phyloP scores from a whole-genome alignment of 2,329 filamentous ascomycete species.

The Laburnicola sp. region DNA sequence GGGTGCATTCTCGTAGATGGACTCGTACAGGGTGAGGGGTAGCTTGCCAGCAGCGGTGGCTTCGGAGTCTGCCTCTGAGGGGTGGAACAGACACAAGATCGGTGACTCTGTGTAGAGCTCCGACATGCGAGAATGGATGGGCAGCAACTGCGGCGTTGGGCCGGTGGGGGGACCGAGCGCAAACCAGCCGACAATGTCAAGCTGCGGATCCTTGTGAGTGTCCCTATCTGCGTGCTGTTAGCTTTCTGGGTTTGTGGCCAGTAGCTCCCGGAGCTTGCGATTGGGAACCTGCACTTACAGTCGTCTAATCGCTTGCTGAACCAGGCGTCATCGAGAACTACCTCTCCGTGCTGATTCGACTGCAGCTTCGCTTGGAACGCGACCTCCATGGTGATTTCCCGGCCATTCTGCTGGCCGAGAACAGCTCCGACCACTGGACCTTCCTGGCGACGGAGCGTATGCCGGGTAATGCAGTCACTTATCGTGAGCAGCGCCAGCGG shows the following conservation, averaged over 20 bases:
- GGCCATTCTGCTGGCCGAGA: constrained; percentile 88
- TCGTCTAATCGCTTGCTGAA: constrained; percentile 80
- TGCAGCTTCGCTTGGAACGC: constrained; percentile 76
- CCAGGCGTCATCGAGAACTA: constrained; percentile 68
- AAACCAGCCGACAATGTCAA: constrained; percentile 89
- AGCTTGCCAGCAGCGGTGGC: constrained; percentile 73
- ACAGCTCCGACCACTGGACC: constrained; percentile 84
- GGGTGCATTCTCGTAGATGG: constrained; percentile 49
- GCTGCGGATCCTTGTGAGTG: constrained; percentile 80
- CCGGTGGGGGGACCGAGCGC: constrained; percentile 74
- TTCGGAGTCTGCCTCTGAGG: constrained; percentile 57
- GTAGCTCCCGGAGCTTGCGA: neutral
- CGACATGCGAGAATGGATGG: constrained; percentile 78
- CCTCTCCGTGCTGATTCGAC: constrained; percentile 56
- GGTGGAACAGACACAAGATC: constrained; percentile 86
- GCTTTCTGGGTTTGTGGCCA: too few species aligned
- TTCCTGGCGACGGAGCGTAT: constrained; percentile 73
- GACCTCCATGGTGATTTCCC: constrained; percentile 88
- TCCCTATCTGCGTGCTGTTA: constrained; percentile 68
- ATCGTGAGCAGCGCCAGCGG: constrained; percentile 94
- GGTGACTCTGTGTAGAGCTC: constrained; percentile 78
- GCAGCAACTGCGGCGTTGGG: constrained; percentile 67
- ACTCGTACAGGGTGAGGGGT: constrained; percentile 90
- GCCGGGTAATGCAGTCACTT: constrained; percentile 93
- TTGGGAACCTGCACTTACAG: constrained; percentile 60